Conservation (phyloP, 805 yeast species). For the Blastobotrys robertii region DNA sequence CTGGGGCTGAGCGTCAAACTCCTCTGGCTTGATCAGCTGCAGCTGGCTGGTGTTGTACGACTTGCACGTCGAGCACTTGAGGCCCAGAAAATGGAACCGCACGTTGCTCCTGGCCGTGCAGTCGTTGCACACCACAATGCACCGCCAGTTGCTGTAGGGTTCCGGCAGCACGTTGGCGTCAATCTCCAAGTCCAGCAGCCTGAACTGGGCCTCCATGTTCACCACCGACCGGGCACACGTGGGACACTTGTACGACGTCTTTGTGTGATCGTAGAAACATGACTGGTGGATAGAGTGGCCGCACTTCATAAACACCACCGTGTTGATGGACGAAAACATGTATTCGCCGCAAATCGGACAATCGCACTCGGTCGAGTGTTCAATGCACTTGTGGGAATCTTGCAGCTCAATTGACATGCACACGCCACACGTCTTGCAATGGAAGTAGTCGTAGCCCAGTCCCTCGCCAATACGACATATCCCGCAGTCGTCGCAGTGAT, state of each 20-base stretch:
- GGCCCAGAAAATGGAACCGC: slow-evolving; percentile 73
- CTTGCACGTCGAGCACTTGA: slow-evolving; percentile 77
- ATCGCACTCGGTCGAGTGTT: slow-evolving; percentile 78
- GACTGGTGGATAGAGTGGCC: slow-evolving; percentile 88
- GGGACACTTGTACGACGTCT: slow-evolving; percentile 84
- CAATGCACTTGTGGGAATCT: slow-evolving; percentile 73
- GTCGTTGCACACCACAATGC: slow-evolving; percentile 64
- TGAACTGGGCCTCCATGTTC: slow-evolving; percentile 81
- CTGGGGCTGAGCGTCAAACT: slow-evolving; percentile 18
- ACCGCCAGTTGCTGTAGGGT: slow-evolving; percentile 68
- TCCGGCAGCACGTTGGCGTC: slow-evolving; percentile 66
- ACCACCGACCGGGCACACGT: slow-evolving; percentile 75
- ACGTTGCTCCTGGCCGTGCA: slow-evolving; percentile 75
- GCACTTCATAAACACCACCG: slow-evolving; percentile 86
- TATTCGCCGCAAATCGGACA: slow-evolving; percentile 92
- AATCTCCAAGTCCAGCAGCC: slow-evolving; percentile 80
- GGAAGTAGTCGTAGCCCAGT: slow-evolving; percentile 79
- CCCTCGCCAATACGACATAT: slow-evolving; percentile 89
- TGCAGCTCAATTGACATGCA: slow-evolving; percentile 74
- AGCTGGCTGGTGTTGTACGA: slow-evolving; percentile 80
- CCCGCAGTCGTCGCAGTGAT: slow-evolving; percentile 89
- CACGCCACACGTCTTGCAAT: slow-evolving; percentile 81
- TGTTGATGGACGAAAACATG: slow-evolving; percentile 70
- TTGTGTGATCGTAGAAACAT: slow-evolving; percentile 75
- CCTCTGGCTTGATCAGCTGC: slow-evolving; percentile 59